Base-by-base conservation (phyloP, 176 grass and related monocot species). In the Poa annua region DNA sequence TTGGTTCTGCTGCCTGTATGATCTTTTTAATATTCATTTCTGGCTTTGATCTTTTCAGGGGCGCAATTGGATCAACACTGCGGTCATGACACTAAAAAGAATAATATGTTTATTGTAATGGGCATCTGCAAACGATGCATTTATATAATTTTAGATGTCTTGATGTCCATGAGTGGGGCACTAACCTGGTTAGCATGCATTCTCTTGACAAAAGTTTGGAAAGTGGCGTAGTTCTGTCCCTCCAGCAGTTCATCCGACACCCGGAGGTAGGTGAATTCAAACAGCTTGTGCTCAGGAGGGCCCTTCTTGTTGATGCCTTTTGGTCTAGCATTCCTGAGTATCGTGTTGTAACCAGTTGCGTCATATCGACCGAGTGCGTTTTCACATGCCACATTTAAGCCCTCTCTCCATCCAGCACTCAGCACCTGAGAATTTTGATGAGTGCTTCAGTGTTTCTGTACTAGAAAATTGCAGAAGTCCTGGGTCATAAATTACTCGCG, bases 131-230 rank as follows among this genome's bases (percentile, higher is more conserved):
- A 66, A 82, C 6, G 20, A 74, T 66, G 74, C 49, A 80, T 34
- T 0, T 35, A 32, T 26, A 20, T 13, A 15, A 38, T 70, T 71
- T 38, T 65, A 49, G 5, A 55, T 49, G 36, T 47, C 25, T 80
- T 74, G 8, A 47, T 59, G 63, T 78, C 22, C 33, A 71, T 17
- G 36, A 24, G 20, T 33, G 22, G 19, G 21, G 20, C 44, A 78
- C 79, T 86, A 69, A 97, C 95, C 92, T 88, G 84, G 53, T 98
- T 88, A 85, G 95, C 95, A 82, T 98, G 95, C 95, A 98, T 98
- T 89, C 88, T 91, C 84, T 77, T 85, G 34, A 91, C 90, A 88
- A 97, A 97, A 63, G 71, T 88, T 87, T 76, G 85, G 73, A 97
- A 97, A 77, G 93, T 91, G 44, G 5, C 51, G 54, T 89, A 97